phyloP scores from a whole-genome alignment of 2,329 filamentous ascomycete genomes.

The Verticillium longisporum region DNA sequence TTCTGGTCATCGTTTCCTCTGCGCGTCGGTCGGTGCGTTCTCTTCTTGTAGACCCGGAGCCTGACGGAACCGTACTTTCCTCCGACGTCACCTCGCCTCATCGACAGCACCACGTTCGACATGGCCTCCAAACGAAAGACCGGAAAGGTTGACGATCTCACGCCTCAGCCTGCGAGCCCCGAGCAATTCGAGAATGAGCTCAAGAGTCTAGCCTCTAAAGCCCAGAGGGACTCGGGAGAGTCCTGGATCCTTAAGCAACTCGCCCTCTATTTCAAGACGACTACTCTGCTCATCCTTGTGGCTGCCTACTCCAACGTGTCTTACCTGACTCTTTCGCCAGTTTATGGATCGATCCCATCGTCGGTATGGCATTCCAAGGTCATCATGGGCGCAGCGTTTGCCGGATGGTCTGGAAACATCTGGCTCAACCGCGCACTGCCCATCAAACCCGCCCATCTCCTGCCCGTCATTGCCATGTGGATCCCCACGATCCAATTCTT shows the following conservation, averaged over 20 bases:
- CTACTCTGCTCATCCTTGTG: slow-evolving; percentile 45
- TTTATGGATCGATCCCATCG: slow-evolving; percentile 80
- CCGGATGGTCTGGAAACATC: slow-evolving; percentile 65
- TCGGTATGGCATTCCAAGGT: slow-evolving; percentile 63
- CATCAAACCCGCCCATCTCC: slow-evolving; percentile 41
- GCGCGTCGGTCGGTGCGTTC: neutral
- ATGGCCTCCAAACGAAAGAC: slow-evolving; percentile 9
- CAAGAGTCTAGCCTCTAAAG: slow-evolving; percentile 39
- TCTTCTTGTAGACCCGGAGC: neutral
- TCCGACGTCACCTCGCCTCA: neutral
- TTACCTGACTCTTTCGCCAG: slow-evolving; percentile 71
- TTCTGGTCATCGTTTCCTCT: neutral
- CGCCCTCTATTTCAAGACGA: slow-evolving; percentile 30
- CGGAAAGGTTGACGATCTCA: slow-evolving; percentile 1
- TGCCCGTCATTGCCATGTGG: slow-evolving; percentile 70
- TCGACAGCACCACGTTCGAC: neutral
- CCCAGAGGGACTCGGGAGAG: slow-evolving; percentile 23
- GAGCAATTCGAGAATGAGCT: slow-evolving; percentile 49
- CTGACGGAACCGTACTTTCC: neutral
- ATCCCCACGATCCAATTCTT: slow-evolving; percentile 67
- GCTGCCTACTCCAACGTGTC: slow-evolving; percentile 65
- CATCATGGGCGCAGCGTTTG: slow-evolving; percentile 58
- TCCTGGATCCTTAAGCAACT: slow-evolving; percentile 22
- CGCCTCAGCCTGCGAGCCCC: slow-evolving; percentile 33
- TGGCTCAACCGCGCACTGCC: slow-evolving; percentile 42